Evolutionary conservation across 768 basidiomycete species (phyloP).

Genomic region (Amanita pseudoporphyria): DNA sequence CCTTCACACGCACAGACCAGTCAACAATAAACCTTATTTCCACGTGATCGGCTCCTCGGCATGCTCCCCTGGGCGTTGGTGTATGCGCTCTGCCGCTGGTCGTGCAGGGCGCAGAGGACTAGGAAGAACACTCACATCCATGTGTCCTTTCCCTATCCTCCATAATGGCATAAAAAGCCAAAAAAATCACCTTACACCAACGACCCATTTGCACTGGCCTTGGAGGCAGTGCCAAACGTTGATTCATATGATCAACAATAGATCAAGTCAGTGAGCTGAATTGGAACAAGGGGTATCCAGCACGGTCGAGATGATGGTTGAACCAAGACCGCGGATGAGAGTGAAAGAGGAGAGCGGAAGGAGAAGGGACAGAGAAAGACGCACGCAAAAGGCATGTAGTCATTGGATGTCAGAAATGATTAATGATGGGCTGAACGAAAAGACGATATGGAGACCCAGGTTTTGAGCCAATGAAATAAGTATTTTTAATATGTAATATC

Average conservation of each 20-base stretch:
- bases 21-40: conserved; percentile 22
- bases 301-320: neutral
- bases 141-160: neutral
- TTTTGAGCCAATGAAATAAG: conserved; percentile 4
- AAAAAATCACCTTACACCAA: too few species aligned
- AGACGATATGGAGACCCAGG: neutral
- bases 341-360: conserved; percentile 3
- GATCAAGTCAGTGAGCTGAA: conserved; percentile 1
- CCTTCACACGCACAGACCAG: conserved; percentile 42
- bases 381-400: conserved; percentile 6
- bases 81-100: neutral
- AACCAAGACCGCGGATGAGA: neutral
- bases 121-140: neutral
- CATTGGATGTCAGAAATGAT: conserved; percentile 3
- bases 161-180: neutral
- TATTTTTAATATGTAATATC: neutral
- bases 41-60: conserved; percentile 25
- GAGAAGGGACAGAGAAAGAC: conserved; percentile 3
- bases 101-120: neutral
- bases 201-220: neutral
- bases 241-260: conserved; percentile 2
- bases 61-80: neutral
- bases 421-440: neutral
- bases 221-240: neutral
- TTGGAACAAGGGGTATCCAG: neutral